Percentiles rank a stretch among this genome's conserved stretches.
Conservation (phyloP, 257 asterid species). For the Solanum chilense region DNA sequence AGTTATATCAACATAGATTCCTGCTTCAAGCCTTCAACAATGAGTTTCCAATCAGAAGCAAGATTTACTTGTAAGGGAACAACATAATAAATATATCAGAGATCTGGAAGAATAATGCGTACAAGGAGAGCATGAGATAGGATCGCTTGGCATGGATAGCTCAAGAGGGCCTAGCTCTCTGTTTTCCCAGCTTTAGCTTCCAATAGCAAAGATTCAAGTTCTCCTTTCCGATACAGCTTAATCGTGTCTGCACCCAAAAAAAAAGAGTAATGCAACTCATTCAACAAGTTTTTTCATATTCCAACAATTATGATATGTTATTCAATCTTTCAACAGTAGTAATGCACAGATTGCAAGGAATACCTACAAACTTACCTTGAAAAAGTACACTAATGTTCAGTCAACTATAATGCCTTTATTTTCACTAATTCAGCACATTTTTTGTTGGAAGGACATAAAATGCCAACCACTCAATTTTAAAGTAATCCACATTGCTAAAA, state of each 20-base stretch:
- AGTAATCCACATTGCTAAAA: background rate
- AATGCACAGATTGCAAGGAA: background rate
- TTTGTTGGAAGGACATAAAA: background rate
- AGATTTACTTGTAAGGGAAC: background rate
- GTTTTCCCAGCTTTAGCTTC: constrained; percentile 39
- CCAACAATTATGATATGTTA: background rate
- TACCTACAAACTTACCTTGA: background rate
- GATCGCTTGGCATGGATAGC: background rate
- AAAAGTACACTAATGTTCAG: background rate
- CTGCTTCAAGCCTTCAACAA: background rate
- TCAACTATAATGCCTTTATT: background rate
- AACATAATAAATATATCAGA: background rate
- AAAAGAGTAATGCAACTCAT: background rate
- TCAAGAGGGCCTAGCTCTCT: constrained; percentile 10
- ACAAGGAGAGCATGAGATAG: background rate
- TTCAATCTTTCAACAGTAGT: background rate
- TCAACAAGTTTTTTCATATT: background rate
- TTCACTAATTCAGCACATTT: background rate
- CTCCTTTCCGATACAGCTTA: constrained; percentile 52
- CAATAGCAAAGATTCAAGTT: constrained; percentile 46
- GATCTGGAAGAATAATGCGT: background rate
- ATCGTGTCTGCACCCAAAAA: constrained; percentile 41
- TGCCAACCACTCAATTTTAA: background rate
- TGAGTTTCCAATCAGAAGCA: background rate
- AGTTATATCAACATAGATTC: background rate